Conservation (phyloP, 2,329 filamentous ascomycete species). For the Septoria petroselini region DNA sequence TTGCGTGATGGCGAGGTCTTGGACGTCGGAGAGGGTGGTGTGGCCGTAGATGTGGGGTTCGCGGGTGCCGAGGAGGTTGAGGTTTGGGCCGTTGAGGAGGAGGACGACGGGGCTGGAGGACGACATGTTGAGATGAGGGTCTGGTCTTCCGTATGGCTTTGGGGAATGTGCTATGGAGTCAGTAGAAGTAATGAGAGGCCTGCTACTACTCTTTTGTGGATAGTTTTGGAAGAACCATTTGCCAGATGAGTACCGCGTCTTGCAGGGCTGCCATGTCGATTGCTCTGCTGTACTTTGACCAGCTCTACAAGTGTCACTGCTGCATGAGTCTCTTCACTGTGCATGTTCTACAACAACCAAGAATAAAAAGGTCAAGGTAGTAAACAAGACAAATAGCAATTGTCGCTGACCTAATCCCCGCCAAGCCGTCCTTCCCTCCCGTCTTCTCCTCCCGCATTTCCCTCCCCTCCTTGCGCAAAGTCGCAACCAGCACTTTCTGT, state of each 20-base stretch:
- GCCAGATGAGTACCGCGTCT: not conserved
- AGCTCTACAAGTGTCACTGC: too few relatives aligned
- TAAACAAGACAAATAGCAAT: not conserved
- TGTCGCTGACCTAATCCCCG: not conserved
- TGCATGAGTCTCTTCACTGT: too few relatives aligned
- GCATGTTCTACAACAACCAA: too few relatives aligned
- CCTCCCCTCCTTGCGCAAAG: too few relatives aligned
- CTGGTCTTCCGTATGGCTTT: not conserved
- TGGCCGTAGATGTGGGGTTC: constrained; percentile 72
- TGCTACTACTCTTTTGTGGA: not conserved
- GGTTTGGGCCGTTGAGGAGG: constrained; percentile 61
- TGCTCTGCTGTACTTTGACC: not conserved
- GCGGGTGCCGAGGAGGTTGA: constrained; percentile 73
- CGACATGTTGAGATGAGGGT: not conserved
- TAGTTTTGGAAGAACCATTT: constrained; percentile 12
- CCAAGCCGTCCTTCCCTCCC: not conserved
- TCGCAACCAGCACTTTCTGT: not conserved
- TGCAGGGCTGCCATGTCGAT: not conserved
- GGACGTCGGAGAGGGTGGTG: constrained; percentile 64
- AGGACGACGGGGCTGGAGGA: constrained; percentile 20
- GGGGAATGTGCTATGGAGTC: not conserved
- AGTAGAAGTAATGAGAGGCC: not conserved
- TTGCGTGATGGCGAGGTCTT: constrained; percentile 49
- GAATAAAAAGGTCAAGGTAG: too few relatives aligned
- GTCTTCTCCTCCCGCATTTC: not conserved